Base-by-base conservation (phyloP, 306 rosid species). In the Quercus parvula region DNA sequence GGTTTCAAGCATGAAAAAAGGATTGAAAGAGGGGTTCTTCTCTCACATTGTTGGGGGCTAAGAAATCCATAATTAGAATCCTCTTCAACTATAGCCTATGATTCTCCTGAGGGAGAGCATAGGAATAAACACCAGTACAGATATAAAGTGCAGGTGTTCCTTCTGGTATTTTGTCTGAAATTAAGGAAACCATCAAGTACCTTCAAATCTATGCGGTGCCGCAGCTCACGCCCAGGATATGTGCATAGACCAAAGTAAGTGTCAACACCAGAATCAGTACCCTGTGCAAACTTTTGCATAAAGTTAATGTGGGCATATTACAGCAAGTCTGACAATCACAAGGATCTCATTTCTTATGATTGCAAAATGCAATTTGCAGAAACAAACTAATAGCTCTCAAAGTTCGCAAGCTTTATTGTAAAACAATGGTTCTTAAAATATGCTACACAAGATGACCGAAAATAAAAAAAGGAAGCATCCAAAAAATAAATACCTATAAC, bases 191-290 rank as follows among this genome's bases (percentile, higher is more conserved):
- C 35, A 52, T 22, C 9, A 55, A 20, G 75, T 83, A 91, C 99
- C 97, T 92, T 94, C 4, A 94, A 77, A 92, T 94, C 97, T 78
- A 94, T 92, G 35, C 97, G 97, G 80, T 81, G 97, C 22, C 95
- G 90, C 72, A 91, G 70, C 87, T 94, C 99, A 76, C 86, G 85
- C 78, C 99, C 92, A 74, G 95, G 97, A 86, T 91, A 92, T 22
- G 97, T 86, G 86, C 94, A 94, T 57, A 92, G 90, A 33, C 99
- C 99, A 31, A 92, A 94, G 84, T 94, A 94, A 19, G 99, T 94
- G 87, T 91, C 99, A 70, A 92, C 94, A 33, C 94, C 92, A 83
- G 92, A 90, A 78, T 94, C 94, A 74, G 92, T 86, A 35, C 91
- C 97, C 99, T 94, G 89, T 76, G 68, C 68, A 78, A 54, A 58